Conservation (phyloP, 345 rosid genomes). For the Eucalyptus coolabah region DNA sequence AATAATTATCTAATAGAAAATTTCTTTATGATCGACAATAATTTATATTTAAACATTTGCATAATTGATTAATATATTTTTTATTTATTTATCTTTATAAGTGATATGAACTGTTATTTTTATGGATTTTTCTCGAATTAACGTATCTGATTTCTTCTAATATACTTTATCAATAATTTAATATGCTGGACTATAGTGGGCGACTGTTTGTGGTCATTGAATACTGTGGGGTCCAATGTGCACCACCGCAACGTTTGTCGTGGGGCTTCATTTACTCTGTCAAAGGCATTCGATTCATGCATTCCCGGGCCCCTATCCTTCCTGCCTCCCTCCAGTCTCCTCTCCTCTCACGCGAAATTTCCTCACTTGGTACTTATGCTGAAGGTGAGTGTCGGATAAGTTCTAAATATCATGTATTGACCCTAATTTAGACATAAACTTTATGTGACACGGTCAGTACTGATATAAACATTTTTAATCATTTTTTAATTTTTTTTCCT, state of each 20-base stretch:
- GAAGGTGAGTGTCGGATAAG: background rate
- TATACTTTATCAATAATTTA: no score
- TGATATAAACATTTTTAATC: accelerated
- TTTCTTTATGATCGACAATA: background rate
- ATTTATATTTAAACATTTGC: background rate
- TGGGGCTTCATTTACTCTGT: background rate
- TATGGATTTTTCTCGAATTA: background rate
- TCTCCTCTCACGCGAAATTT: background rate
- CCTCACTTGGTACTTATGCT: background rate
- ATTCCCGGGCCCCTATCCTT: background rate
- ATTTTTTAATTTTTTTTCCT: accelerated
- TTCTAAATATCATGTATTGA: background rate
- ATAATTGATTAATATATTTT: accelerated
- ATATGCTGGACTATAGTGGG: background rate
- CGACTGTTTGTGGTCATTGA: no score
- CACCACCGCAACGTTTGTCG: background rate
- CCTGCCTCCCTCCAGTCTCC: background rate
- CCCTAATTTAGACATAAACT: background rate
- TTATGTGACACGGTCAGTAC: accelerated
- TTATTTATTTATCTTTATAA: no score
- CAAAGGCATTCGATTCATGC: background rate
- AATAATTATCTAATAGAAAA: no score
- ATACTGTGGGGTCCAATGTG: no score
- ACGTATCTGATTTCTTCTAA: no score
- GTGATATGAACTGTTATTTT: accelerated